Evolutionary conservation across 495 filamentous ascomycete species (phyloP), one percentile per base, ranked within the genome.

Genomic region (Penicillium coffeae): DNA sequence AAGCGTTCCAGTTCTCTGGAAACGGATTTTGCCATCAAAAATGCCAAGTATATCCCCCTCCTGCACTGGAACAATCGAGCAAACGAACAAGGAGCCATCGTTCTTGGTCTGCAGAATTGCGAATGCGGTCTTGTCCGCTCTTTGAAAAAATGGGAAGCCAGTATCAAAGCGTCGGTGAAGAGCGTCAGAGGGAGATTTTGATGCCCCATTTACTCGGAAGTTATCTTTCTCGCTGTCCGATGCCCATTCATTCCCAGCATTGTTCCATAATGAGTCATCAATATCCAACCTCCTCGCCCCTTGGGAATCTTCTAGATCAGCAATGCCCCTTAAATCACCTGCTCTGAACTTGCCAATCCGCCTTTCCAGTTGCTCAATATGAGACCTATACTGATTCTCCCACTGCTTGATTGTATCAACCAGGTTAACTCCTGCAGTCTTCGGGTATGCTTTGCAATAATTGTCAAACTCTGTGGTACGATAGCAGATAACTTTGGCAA

Each of bases 341-440:
- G 10, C 42, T 3, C 1, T 35, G 8, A 46, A 20, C 43, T 25
- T 36, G 32, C 38, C n/a, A 22, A 44, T 21, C 20, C 45, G 48
- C 16, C 20, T 45, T 54, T 60, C 57, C 6, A 57, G 38, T 47
- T 54, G 54, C 39, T 56, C 47, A 38, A 60, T 56, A n/a, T 54
- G 21, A 42, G 47, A 25, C 19, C 37, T n/a, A 50, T 61, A 50
- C 2, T 46, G 0, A 13, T 45, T 42, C 36, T 61, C 54, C 54
- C 45, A 60, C 14, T 12, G 21, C 37, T 27, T 32, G 22, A 55
- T 27, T 38, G 14, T 39, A 37, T 61, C 27, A n/a, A 55, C 45
- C 37, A 61, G 48, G 6, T 45, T 38, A 21, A 40, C 47, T 47
- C 50, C 42, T 22, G 51, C 18, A 8, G 22, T 45, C 16, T 39